A percentile compares a stretch with the other conserved stretches of the same genome.
phyloP scores from a whole-genome alignment of 495 filamentous ascomycete species.

The Podospora pseudopauciseta region DNA sequence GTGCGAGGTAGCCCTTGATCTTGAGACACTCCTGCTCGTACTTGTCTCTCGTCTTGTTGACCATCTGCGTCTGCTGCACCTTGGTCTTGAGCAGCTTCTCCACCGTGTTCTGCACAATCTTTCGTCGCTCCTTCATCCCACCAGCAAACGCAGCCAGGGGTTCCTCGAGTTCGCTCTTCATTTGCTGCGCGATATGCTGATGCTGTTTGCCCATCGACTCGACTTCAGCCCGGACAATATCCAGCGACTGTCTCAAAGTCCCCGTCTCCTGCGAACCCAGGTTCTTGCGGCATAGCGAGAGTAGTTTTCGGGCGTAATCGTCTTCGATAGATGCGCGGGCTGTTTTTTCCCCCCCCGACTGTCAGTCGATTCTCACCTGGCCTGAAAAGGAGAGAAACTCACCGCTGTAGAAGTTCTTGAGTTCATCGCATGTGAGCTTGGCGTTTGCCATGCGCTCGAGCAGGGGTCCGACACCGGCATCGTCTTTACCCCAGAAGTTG shows the following conservation, averaged over 20 bases:
- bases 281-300: slow-evolving; percentile 80
- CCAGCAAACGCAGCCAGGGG: slow-evolving; percentile 87
- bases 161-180: slow-evolving; percentile 97
- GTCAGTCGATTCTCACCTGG: not conserved
- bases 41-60: slow-evolving; percentile 93
- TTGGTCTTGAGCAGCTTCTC: slow-evolving; percentile 94
- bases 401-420: slow-evolving; percentile 90
- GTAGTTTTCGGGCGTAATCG: slow-evolving; percentile 90
- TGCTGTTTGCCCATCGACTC: slow-evolving; percentile 93
- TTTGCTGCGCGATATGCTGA: slow-evolving; percentile 81
- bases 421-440: slow-evolving; percentile 91
- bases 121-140: slow-evolving; percentile 89
- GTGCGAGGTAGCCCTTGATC: slow-evolving; percentile 96
- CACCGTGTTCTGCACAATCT: slow-evolving; percentile 89
- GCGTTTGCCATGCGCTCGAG: slow-evolving; percentile 95
- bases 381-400: slow-evolving; percentile 19
- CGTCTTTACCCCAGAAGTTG: slow-evolving; percentile 99
- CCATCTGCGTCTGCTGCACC: slow-evolving; percentile 79
- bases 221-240: slow-evolving; percentile 84
- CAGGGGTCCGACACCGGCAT: slow-evolving; percentile 89
- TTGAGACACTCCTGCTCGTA: slow-evolving; percentile 97
- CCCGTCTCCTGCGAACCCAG: slow-evolving; percentile 87
- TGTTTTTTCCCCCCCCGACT: slow-evolving; percentile 28
- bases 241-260: slow-evolving; percentile 76
- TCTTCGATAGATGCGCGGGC: slow-evolving; percentile 93